Base-by-base conservation (phyloP, 2,329 filamentous ascomycete species). In the Amauroascus verrucosus region DNA sequence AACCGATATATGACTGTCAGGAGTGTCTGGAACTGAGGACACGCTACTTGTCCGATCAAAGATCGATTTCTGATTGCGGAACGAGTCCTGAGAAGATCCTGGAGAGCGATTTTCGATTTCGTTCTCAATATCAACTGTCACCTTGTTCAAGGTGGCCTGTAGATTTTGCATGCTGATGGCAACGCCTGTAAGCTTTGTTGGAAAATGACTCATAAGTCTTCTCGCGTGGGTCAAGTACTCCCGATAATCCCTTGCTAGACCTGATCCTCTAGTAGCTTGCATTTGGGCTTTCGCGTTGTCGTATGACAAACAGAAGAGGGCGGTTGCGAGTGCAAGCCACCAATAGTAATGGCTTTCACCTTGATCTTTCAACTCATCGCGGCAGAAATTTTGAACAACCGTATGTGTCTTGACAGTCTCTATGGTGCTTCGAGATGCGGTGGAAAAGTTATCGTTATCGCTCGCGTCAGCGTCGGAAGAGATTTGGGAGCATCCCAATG, bases 401-500 rank as follows among this genome's bases (percentile, higher is more conserved):
- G 68, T 72, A 56, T 76, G 73, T 5, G 75, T 69, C 51, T 72
- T 75, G 35, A 75, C 62, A 33, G 74, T 65, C 53, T 76, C 73
- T 46, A 74, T 71, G 20, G 63, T 60, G 18, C 57, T 64, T 14
- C 62, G 61, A 45, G 65, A 66, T 6, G 64, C 54, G 1, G 63
- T 63, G 13, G 66, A 65, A 30, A 64, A 64, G 0, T 62, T 62
- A 26, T 70, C 66, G 44, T 65, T 69, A 47, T 63, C 65, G 26
- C 69, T 68, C 2, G 59, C 30, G 28, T 63, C 60, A 0, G 41
- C 43, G 18, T 56, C 51, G 14, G 52, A 51, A 6, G 50, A 52
- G 14, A 46, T 28, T 13, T 38, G 50, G n/a, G 50, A 52, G 20
- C 7, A 28, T 9, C 30, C 43, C 28, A 54, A 26, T n/a, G 48